Conservation (phyloP, 1,139 yeast genomes). For the Geotrichum europaeum region DNA sequence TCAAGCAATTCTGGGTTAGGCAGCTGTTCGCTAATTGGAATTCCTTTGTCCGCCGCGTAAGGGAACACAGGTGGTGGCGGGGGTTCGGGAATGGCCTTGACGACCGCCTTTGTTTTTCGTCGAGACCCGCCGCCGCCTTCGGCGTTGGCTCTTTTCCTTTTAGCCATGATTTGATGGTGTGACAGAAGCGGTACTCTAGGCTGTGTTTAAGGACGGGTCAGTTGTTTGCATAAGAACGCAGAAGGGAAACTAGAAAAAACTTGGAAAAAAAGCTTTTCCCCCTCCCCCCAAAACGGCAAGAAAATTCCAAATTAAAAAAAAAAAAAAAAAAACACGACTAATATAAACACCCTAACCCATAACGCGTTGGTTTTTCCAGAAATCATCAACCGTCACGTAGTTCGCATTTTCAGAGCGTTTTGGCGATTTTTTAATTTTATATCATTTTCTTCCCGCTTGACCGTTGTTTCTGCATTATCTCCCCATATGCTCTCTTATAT, state of each 20-base stretch:
- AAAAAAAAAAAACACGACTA: not conserved
- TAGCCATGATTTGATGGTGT: conserved; percentile 12
- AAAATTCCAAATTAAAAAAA: not conserved
- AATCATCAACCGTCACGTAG: not conserved
- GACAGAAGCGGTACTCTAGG: not conserved
- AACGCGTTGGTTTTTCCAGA: not conserved
- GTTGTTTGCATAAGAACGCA: not conserved
- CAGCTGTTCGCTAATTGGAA: conserved; percentile 61
- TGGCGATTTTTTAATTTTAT: not conserved
- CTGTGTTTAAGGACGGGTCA: not conserved
- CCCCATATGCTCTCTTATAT: not conserved
- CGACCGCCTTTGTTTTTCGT: conserved; percentile 4
- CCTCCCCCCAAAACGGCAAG: not conserved
- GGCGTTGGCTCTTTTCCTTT: conserved; percentile 16
- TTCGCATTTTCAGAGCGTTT: not conserved
- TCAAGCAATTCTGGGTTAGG: conserved; percentile 60
- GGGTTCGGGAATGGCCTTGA: conserved; percentile 8
- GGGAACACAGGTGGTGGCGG: conserved; percentile 45
- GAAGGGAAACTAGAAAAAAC: not conserved
- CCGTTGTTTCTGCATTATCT: not conserved
- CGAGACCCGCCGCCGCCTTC: conserved; percentile 9
- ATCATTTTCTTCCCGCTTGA: not conserved
- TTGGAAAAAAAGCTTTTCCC: too few relatives aligned
- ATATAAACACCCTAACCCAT: not conserved
- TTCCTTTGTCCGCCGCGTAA: conserved; percentile 56